Evolutionary conservation across 306 rosid species (phyloP), one percentile per base, ranked within the genome.

Genomic region (Clitoria ternatea): DNA sequence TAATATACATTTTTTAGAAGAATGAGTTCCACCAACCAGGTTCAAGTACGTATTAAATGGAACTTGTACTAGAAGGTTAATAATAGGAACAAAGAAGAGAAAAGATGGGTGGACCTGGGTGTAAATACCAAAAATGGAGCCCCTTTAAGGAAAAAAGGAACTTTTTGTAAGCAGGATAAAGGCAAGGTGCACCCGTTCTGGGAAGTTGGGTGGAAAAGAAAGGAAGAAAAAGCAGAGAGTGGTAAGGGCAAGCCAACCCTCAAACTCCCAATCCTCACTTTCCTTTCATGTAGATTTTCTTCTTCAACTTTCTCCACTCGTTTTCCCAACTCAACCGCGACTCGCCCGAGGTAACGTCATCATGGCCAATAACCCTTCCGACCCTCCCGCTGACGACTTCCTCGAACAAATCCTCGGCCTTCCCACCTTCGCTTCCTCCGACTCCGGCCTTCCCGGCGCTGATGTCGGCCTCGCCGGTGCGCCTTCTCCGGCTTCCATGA

Each of bases 281-380:
- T 27, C 32, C 22, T 50, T 53, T 73, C 85, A 79, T 79, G 91
- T 84, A 73, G 78, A 66, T 80, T 64, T 45, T 27, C 10, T 24
- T n/a, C 39, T 18, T 27, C 42, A 54, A 14, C 59, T 17, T 50
- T 74, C 70, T 54, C 18, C 55, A 61, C 88, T 72, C 77, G 77
- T 36, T 81, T 14, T 7, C 55, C 32, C 53, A 35, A 67, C 84
- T 80, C 78, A 47, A 2, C 62, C 36, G 8, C 35, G 0, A 72
- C 87, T 68, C 87, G 53, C 19, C 74, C 61, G 70, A 76, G 62
- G 72, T 47, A 20, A 9, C 3, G 43, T 23, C 22, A n/a, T 48
- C 69, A 94, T 94, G 99, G 95, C 97, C 1, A 91, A 83, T 66
- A 87, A 91, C 72, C 89, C 96, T 48, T 87, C 96, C 26, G 97